Base-by-base conservation (phyloP, 2,329 filamentous ascomycete genomes). In the Anisogramma anomala region DNA sequence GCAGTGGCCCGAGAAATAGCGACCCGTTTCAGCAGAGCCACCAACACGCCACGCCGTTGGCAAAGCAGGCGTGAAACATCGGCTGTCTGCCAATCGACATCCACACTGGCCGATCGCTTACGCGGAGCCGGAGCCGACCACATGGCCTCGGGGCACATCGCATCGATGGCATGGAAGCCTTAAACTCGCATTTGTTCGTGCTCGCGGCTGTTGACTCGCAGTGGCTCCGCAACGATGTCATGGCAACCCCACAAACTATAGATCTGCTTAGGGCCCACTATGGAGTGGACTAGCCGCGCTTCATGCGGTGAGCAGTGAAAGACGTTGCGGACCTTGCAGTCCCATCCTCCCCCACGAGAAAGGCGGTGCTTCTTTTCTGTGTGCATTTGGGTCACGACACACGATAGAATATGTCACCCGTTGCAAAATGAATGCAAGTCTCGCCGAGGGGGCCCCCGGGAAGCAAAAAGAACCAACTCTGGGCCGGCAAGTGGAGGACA, bases 51-150 rank as follows among this genome's bases (percentile, higher is more conserved):
- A 13, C 15, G 43, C 30, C 33, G 19, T 26, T 34, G 42, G 36
- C 36, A 37, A 14, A 46, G 36, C 31, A 33, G 42, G 32, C 43
- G 25, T 46, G 43, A 46, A 46, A 43, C 43, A 30, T 14, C 20
- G 10, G 33, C 27, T 17, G 26, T 25, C 25, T 18, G 32, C 34
- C 36, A 36, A 25, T 26, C 22, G 23, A 33, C 22, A 33, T 36
- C 18, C 32, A 23, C 27, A 19, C 19, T 33, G 26, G 7, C 28
- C 36, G 27, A 23, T 33, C 27, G 36, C 33, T 33, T 33, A 46
- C 43, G 43, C 43, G 36, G 39, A 17, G 40, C 32, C 30, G 31
- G 27, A 27, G 35, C 43, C 43, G 43, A 46, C 41, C 43, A 46
- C 43, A 46, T 46, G 43, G 40, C 31, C 17, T n/a, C n/a, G n/a